These are phyloP conservation scores for Vanilla planifolia DNA, from an alignment of 106 monocot genomes.

Conservation along the genomic window DNA sequence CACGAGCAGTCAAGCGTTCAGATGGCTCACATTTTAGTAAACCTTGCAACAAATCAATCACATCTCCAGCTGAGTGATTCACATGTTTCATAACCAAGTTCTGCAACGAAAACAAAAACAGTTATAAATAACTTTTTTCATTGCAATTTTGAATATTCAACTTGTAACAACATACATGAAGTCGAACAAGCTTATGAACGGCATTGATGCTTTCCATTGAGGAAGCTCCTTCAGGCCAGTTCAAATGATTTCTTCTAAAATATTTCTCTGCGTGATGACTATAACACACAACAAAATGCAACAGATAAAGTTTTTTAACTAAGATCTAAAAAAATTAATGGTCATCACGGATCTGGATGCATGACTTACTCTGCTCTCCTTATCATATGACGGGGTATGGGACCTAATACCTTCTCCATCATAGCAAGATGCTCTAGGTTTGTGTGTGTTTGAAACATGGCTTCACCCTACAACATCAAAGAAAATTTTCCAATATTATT, in stretches of 20 bases:
- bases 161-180: constrained; percentile 29
- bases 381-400: constrained; percentile 63
- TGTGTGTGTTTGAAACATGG: constrained; percentile 87
- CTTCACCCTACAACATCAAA: constrained; percentile 49
- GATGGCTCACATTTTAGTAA: constrained; percentile 48
- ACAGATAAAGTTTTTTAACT: background rate
- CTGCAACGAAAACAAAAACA: constrained; percentile 15
- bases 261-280: constrained; percentile 66
- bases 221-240: constrained; percentile 70
- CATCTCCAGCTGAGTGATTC: constrained; percentile 50
- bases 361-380: constrained; percentile 69
- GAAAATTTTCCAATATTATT: background rate
- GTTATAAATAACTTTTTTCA: background rate
- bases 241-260: constrained; percentile 46
- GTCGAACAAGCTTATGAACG: constrained; percentile 49
- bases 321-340: background rate
- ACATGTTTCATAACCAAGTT: constrained; percentile 52
- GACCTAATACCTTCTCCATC: constrained; percentile 88
- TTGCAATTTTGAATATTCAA: background rate
- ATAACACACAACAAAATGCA: background rate
- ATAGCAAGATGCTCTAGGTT: constrained; percentile 87
- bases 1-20: constrained; percentile 33
- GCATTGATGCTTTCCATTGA: constrained; percentile 63
- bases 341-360: background rate
- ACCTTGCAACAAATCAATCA: constrained; percentile 47